Evolutionary conservation across 1,284 basidiomycete species (phyloP).

Genomic region (Cryptococcus sp.): DNA sequence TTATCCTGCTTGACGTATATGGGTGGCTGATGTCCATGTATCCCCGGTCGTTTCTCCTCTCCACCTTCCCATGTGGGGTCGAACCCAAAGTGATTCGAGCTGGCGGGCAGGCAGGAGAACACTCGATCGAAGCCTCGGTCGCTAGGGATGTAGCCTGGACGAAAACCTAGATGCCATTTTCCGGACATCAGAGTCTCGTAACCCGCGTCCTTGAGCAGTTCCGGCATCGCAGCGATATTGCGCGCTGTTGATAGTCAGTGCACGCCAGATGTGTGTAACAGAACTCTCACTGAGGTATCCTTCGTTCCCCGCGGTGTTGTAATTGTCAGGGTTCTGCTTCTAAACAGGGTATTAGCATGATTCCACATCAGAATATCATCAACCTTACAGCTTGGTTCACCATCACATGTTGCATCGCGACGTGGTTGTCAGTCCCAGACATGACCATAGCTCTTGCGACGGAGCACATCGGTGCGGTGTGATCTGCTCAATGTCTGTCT

Average conservation of each 20-base stretch:
- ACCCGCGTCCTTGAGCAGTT: conserved; percentile 33
- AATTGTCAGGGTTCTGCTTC: conserved; percentile 2
- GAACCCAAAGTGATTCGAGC: conserved; percentile 35
- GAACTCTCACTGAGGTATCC: conserved; percentile 15
- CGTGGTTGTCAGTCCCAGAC: conserved; percentile 26
- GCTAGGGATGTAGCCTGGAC: conserved; percentile 22
- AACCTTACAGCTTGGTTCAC: not conserved
- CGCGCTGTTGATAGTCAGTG: not conserved
- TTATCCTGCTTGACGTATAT: conserved; percentile 12
- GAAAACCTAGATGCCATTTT: conserved; percentile 51
- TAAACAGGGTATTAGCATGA: not conserved
- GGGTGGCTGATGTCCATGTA: conserved; percentile 14
- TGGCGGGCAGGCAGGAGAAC: conserved; percentile 37
- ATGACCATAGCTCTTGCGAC: conserved; percentile 13
- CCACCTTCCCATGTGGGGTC: conserved; percentile 13
- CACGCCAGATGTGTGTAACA: not conserved
- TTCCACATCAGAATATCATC: not conserved
- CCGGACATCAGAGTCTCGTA: conserved; percentile 30
- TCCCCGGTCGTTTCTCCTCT: conserved; percentile 5
- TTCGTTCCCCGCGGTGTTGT: conserved; percentile 10
- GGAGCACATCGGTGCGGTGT: conserved; percentile 4
- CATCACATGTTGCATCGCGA: conserved; percentile 13
- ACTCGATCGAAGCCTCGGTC: conserved; percentile 42
- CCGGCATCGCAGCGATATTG: conserved; percentile 41
- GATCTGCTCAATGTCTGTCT: not conserved